phyloP scores from a whole-genome alignment of 1,284 basidiomycete species.

The Sutorius eximius region DNA sequence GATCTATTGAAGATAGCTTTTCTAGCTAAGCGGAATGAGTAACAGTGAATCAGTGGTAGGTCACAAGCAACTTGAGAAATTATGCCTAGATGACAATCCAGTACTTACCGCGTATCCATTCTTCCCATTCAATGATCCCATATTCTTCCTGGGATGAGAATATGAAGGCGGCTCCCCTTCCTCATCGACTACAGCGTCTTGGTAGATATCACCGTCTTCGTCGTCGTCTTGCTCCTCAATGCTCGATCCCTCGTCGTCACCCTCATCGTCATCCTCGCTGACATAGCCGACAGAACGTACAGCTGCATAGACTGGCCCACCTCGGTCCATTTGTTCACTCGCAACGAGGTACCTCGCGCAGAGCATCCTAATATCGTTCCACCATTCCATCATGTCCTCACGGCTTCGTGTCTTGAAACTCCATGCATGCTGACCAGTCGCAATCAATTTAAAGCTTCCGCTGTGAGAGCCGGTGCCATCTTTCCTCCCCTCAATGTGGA shows the following conservation, averaged over 20 bases:
- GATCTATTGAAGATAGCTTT: conserved; percentile 32
- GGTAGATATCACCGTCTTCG: conserved; percentile 43
- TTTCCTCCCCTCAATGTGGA: conserved; percentile 94
- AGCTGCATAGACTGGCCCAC: conserved; percentile 90
- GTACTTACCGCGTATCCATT: conserved; percentile 74
- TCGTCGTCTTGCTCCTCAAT: conserved; percentile 71
- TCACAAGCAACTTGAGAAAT: background rate
- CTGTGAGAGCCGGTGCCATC: conserved; percentile 72
- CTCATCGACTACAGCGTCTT: conserved; percentile 40
- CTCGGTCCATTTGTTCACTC: conserved; percentile 90
- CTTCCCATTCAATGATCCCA: conserved; percentile 53
- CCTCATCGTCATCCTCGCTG: conserved; percentile 72
- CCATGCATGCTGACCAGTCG: conserved; percentile 70
- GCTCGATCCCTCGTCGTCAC: conserved; percentile 66
- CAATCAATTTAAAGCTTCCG: conserved; percentile 44
- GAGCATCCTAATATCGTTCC: conserved; percentile 98
- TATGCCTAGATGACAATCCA: background rate
- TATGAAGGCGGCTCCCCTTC: conserved; percentile 55
- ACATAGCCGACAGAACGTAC: conserved; percentile 87
- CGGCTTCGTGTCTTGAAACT: conserved; percentile 88
- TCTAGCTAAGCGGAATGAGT: conserved; percentile 38
- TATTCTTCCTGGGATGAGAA: conserved; percentile 39
- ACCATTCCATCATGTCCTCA: conserved; percentile 99
- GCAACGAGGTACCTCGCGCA: conserved; percentile 95
- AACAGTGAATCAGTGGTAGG: conserved; percentile 18